A percentile compares a stretch with the other conserved stretches of the same genome.
Conservation (phyloP, 2,329 filamentous ascomycete genomes). For the Penicillium paneum region DNA sequence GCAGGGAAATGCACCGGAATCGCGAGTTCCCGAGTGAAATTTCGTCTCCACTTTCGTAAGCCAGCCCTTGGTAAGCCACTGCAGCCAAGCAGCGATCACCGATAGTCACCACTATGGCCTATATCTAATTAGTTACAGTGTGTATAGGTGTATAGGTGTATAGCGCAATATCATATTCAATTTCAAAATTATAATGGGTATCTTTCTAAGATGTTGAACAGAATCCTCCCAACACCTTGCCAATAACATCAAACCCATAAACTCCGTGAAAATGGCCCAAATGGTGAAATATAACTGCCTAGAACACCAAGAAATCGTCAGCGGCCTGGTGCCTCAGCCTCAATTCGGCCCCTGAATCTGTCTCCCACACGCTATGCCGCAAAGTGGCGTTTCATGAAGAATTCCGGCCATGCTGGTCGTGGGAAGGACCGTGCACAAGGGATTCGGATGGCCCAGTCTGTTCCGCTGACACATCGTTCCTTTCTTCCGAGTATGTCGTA, state of each 20-base stretch:
- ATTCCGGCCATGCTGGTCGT: neutral
- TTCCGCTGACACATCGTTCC: conserved; percentile 1
- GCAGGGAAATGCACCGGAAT: conserved; percentile 19
- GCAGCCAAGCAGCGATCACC: neutral
- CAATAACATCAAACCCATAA: neutral
- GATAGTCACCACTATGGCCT: neutral
- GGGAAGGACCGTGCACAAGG: neutral
- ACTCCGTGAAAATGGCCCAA: neutral
- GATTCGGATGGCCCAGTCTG: neutral
- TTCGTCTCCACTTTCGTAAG: conserved; percentile 12
- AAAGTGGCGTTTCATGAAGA: neutral
- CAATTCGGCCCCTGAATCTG: neutral
- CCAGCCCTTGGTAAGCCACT: neutral
- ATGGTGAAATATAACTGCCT: neutral
- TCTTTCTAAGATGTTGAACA: neutral
- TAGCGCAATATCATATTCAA: neutral
- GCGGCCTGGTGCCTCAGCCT: neutral
- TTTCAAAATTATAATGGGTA: conserved; percentile 4
- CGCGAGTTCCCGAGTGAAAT: conserved; percentile 17
- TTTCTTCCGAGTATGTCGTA: conserved; percentile 14
- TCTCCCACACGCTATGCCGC: neutral
- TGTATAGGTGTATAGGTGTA: no score
- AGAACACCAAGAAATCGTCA: neutral
- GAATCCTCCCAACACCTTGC: neutral
- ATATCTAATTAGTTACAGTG: no score